Evolutionary conservation across 768 basidiomycete genomes (phyloP).

Genomic region (Flagelloscypha sp.): DNA sequence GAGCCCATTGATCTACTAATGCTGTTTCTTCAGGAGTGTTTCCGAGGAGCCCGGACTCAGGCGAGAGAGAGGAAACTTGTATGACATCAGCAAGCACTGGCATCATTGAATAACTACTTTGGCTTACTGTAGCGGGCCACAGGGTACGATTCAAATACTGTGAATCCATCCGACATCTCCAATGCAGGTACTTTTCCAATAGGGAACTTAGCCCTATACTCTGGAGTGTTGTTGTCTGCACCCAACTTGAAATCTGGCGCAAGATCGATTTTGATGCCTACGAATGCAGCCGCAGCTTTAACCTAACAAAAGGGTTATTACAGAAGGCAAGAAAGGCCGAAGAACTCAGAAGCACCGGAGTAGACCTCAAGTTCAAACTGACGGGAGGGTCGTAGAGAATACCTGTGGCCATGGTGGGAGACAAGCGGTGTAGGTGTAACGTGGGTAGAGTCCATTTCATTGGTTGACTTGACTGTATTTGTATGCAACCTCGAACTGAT

Average conservation of each 20-base stretch:
- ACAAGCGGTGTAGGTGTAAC: too few relatives aligned
- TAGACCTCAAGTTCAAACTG: too few relatives aligned
- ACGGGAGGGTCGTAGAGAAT: too few relatives aligned
- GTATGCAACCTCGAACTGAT: too few relatives aligned
- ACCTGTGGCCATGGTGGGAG: too few relatives aligned
- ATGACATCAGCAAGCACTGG: too few relatives aligned
- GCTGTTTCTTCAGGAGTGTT: conserved; percentile 56
- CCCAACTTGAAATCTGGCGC: conserved; percentile 48
- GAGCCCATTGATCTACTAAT: conserved; percentile 78
- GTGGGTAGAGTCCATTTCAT: too few relatives aligned
- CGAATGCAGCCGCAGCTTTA: conserved; percentile 54
- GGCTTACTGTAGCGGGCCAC: conserved; percentile 87
- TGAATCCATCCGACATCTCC: conserved; percentile 70
- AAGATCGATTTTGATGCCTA: conserved; percentile 47
- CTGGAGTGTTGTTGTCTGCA: conserved; percentile 62
- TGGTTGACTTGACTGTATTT: too few relatives aligned
- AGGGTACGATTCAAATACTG: conserved; percentile 65
- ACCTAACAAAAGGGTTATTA: too few relatives aligned
- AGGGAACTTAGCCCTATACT: conserved; percentile 68
- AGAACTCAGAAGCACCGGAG: too few relatives aligned
- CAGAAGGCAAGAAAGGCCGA: too few relatives aligned
- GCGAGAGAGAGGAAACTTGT: conserved; percentile 67
- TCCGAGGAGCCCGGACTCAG: conserved; percentile 76
- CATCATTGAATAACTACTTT: too few relatives aligned
- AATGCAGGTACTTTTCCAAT: conserved; percentile 80